A percentile compares a stretch with the other conserved stretches of the same genome.
Conservation (phyloP, 768 basidiomycete species). For the Tulasnella sp. region DNA sequence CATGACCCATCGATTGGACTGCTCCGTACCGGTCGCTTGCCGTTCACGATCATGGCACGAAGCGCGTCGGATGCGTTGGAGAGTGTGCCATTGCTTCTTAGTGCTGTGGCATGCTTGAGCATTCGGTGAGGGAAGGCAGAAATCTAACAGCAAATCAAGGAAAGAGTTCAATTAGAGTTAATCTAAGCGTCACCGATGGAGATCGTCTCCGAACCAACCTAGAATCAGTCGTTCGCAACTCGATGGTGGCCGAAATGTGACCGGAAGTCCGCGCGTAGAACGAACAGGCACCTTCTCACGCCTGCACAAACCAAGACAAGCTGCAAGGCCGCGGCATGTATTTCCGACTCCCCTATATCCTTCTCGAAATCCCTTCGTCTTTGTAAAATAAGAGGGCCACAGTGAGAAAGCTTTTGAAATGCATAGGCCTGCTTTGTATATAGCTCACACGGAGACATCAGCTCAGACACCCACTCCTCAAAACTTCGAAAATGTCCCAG, state of each 20-base stretch:
- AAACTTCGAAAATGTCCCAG: background rate
- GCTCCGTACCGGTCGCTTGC: background rate
- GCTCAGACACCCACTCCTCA: background rate
- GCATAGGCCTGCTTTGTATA: background rate
- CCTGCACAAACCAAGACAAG: background rate
- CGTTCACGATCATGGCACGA: background rate
- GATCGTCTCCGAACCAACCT: background rate
- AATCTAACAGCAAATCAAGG: background rate
- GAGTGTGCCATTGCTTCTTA: background rate
- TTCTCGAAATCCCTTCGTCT: background rate
- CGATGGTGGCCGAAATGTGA: slow-evolving; percentile 3
- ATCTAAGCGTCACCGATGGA: background rate
- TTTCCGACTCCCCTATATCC: background rate
- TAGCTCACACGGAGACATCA: background rate
- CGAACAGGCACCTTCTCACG: background rate
- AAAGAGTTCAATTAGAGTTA: background rate
- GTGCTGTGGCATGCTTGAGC: background rate
- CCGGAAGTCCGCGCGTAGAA: background rate
- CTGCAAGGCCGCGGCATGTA: background rate
- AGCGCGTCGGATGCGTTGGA: background rate
- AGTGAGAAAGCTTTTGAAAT: background rate
- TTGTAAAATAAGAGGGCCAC: background rate
- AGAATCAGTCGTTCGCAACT: background rate
- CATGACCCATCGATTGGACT: background rate
- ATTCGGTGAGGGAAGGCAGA: background rate